phyloP scores from a whole-genome alignment of 2,329 filamentous ascomycete species.

The Clonostachys rosea region DNA sequence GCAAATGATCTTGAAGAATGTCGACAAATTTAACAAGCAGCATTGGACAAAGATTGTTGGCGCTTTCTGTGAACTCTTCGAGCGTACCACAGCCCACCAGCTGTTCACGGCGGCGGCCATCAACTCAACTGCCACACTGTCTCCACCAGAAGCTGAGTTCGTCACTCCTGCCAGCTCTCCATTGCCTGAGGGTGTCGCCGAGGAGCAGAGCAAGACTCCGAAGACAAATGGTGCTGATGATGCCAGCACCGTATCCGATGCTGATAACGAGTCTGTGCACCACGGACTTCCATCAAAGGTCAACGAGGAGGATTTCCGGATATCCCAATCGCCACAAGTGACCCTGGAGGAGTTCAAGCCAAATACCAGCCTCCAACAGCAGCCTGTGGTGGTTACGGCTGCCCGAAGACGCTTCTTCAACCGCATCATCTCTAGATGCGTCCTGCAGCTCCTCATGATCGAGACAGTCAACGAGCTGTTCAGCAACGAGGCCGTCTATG shows the following conservation, averaged over 20 bases:
- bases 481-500: constrained; percentile 92
- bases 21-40: constrained; percentile 78
- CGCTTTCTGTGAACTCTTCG: constrained; percentile 93
- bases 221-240: constrained; percentile 54
- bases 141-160: constrained; percentile 50
- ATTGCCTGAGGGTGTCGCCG: constrained; percentile 10
- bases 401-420: constrained; percentile 96
- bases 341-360: constrained; percentile 84
- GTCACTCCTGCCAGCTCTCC: not conserved
- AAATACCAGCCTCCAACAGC: constrained; percentile 71
- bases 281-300: constrained; percentile 17
- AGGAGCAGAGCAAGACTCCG: constrained; percentile 40
- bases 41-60: constrained; percentile 96
- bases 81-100: constrained; percentile 89
- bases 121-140: constrained; percentile 45
- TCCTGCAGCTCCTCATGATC: constrained; percentile 97
- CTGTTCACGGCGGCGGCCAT: constrained; percentile 79
- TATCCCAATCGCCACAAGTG: constrained; percentile 3
- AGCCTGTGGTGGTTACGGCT: constrained; percentile 87
- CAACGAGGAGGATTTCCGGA: constrained; percentile 21
- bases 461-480: constrained; percentile 99
- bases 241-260: constrained; percentile 20
- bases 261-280: constrained; percentile 18
- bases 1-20: constrained; percentile 93
- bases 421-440: constrained; percentile 97